Conservation (phyloP, 768 basidiomycete genomes). For the Lanmaoa pseudosensibilis region DNA sequence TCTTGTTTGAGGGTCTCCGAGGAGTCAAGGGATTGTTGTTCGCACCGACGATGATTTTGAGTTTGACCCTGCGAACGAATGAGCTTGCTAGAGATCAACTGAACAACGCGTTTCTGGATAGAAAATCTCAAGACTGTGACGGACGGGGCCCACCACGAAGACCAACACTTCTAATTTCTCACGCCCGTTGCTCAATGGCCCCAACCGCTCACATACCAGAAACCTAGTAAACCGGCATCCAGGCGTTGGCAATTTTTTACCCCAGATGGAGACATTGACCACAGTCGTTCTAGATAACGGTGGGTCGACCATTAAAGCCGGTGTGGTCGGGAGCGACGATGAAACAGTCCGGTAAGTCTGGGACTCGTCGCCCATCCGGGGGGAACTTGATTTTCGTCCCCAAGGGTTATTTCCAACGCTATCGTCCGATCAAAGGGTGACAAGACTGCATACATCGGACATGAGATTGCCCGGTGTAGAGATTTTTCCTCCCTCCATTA, state of each 20-base stretch:
- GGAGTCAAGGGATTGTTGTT: not conserved
- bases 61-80: not conserved
- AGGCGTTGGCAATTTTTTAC: not conserved
- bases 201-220: not conserved
- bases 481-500: slow-evolving; percentile 83
- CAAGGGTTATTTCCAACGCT: slow-evolving; percentile 76
- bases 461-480: slow-evolving; percentile 73
- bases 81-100: not conserved
- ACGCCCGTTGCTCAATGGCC: not conserved
- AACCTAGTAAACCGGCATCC: not conserved
- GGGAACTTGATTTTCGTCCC: slow-evolving; percentile 1
- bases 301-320: slow-evolving; percentile 77
- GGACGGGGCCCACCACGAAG: not conserved
- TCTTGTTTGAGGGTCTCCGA: slow-evolving; percentile 12
- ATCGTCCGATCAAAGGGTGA: slow-evolving; percentile 84
- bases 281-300: slow-evolving; percentile 87
- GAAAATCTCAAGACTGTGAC: slow-evolving; percentile 7
- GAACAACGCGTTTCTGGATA: not conserved
- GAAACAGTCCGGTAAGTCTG: slow-evolving; percentile 29
- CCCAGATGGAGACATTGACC: slow-evolving; percentile 17
- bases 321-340: slow-evolving; percentile 41
- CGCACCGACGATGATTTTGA: not conserved
- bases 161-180: not conserved
- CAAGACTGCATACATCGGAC: slow-evolving; percentile 79
- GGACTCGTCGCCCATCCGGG: not conserved